phyloP scores from a whole-genome alignment of 805 yeast species.

The Candida takata region DNA sequence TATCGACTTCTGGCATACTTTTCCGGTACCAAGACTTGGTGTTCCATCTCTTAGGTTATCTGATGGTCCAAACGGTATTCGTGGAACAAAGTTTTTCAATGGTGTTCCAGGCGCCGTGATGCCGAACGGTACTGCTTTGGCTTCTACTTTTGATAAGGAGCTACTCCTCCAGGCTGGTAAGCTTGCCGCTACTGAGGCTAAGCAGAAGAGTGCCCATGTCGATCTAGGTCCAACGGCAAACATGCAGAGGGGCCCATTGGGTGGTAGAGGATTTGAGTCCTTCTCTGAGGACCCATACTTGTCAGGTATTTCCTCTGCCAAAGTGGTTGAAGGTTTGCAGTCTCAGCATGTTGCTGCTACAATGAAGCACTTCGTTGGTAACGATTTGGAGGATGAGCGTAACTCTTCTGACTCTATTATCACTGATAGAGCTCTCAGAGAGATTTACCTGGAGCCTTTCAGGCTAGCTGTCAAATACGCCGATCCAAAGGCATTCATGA shows the following conservation, averaged over 20 bases:
- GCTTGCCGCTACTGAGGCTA: constrained; percentile 49
- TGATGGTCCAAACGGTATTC: constrained; percentile 61
- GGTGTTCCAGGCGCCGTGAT: constrained; percentile 50
- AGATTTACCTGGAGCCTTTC: constrained; percentile 57
- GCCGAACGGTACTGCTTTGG: constrained; percentile 53
- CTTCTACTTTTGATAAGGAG: constrained; percentile 47
- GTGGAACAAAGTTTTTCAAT: constrained; percentile 50
- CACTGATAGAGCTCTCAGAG: constrained; percentile 57
- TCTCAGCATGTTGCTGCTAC: constrained; percentile 43
- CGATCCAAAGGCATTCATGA: constrained; percentile 51
- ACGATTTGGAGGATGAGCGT: constrained; percentile 55
- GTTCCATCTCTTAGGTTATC: constrained; percentile 41
- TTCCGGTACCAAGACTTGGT: constrained; percentile 30
- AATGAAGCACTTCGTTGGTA: constrained; percentile 56
- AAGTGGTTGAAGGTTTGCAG: constrained; percentile 49
- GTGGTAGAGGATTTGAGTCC: constrained; percentile 58
- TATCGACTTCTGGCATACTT: constrained; percentile 46
- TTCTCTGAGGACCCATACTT: constrained; percentile 55
- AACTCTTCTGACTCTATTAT: constrained; percentile 40
- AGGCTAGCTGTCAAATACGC: constrained; percentile 48
- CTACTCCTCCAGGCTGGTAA: constrained; percentile 42
- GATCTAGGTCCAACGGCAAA: constrained; percentile 45
- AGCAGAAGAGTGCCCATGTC: constrained; percentile 44
- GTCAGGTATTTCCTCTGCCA: constrained; percentile 40
- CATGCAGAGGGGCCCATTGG: constrained; percentile 50